phyloP scores from a whole-genome alignment of 495 filamentous ascomycete species.

The Xylaria nigripes region DNA sequence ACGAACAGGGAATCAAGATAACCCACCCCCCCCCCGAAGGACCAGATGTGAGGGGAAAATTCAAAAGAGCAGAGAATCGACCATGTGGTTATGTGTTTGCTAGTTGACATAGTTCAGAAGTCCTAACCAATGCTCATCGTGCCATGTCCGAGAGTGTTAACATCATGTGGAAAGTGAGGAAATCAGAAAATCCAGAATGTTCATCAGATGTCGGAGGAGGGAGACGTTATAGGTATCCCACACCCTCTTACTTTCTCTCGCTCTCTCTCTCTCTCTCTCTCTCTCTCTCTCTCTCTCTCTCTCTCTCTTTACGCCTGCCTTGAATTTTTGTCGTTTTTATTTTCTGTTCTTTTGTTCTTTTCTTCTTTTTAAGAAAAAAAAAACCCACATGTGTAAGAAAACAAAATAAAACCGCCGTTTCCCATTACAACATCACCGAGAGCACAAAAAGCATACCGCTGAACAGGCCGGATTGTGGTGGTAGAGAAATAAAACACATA shows the following conservation, averaged over 20 bases:
- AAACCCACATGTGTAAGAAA: neutral
- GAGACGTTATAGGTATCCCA: neutral
- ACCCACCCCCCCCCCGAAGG: neutral
- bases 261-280: neutral
- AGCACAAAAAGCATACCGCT: neutral
- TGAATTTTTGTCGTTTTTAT: neutral
- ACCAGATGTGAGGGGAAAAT: neutral
- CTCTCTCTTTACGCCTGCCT: neutral
- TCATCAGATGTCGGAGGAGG: neutral
- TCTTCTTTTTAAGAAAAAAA: neutral
- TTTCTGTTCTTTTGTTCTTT: neutral
- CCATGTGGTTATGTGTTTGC: conserved; percentile 7
- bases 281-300: neutral
- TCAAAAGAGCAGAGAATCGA: conserved; percentile 11
- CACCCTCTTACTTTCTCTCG: neutral
- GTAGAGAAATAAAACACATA: neutral
- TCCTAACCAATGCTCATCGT: conserved; percentile 7
- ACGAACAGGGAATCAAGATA: neutral
- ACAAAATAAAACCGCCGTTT: neutral
- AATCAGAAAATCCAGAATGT: neutral
- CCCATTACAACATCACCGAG: conserved; percentile 1
- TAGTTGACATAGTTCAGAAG: conserved; percentile 4
- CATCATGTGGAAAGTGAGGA: neutral
- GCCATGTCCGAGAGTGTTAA: neutral
- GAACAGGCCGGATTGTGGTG: neutral